These are phyloP conservation scores for Alternaria conjuncta DNA, from an alignment of 2,329 filamentous ascomycete species.

Conservation along the genomic window DNA sequence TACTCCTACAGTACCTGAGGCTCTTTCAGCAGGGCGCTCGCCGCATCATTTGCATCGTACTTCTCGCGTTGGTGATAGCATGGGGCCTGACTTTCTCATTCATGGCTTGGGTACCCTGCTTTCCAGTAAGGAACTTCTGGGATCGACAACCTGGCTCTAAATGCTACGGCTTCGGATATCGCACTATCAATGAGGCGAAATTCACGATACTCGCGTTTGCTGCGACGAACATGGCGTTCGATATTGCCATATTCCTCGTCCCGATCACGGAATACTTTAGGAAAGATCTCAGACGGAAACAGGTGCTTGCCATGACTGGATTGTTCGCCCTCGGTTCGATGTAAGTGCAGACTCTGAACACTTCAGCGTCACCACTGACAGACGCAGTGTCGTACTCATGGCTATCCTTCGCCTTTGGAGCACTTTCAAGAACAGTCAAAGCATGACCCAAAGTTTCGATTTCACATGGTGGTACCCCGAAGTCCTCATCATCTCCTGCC, in stretches of 20 bases:
- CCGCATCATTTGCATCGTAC: slow-evolving; percentile 19
- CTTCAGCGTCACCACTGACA: background rate
- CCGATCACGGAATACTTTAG: slow-evolving; percentile 37
- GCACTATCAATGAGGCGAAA: slow-evolving; percentile 19
- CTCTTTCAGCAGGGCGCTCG: slow-evolving; percentile 32
- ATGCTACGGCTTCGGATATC: slow-evolving; percentile 37
- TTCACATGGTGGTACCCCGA: slow-evolving; percentile 42
- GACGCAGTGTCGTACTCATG: slow-evolving; percentile 36
- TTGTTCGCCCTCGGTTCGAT: slow-evolving; percentile 35
- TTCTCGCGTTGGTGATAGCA: slow-evolving; percentile 22
- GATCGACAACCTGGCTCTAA: slow-evolving; percentile 20
- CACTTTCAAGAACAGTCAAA: slow-evolving; percentile 24
- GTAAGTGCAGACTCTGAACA: slow-evolving; percentile 12
- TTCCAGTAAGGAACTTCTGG: slow-evolving; percentile 32
- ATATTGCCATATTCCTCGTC: slow-evolving; percentile 34
- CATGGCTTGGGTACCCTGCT: slow-evolving; percentile 41
- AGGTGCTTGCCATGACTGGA: slow-evolving; percentile 35
- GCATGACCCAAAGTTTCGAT: slow-evolving; percentile 25
- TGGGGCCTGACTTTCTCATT: slow-evolving; percentile 41
- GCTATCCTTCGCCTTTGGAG: slow-evolving; percentile 39
- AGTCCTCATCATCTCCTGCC: slow-evolving; percentile 37
- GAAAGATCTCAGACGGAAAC: slow-evolving; percentile 26
- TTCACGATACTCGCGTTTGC: slow-evolving; percentile 29
- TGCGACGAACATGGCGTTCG: slow-evolving; percentile 40
- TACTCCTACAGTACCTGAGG: slow-evolving; percentile 45